Base-by-base conservation (phyloP, 768 basidiomycete species). In the Termitomyces sp. region DNA sequence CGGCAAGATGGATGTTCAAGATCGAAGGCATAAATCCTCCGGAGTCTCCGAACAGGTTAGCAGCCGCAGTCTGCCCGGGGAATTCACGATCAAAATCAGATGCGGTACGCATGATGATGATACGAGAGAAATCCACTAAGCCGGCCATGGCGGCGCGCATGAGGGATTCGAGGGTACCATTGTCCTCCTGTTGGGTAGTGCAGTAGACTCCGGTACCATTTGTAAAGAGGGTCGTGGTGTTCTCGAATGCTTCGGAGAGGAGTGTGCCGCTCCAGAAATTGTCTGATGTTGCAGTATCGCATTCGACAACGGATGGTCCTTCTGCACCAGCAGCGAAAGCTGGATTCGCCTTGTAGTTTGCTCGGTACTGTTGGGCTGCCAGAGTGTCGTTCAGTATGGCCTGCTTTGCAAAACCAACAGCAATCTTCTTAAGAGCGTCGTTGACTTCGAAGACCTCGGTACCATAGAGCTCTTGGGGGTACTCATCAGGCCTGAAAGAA, bases 381-480 rank as follows among this genome's bases (percentile, higher is more conserved):
- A 22, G 1, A 6, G 57, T 62, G 15, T 62, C 61, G 20, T 58
- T 58, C 7, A 62, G 57, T 35, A 1, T 49, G 9, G 61, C 61
- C 39, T 62, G 50, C 32, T 50, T 62, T 16, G 61, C 61, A 44
- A 49, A 62, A 13, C 22, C 24, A 8, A 58, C 53, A 11, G 61
- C 61, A 38, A 58, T 44, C 39, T 62, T 58, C 28, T n/a, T 58
- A n/a, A 62, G 45, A 7, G 44, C 57, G 32, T 62, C 36, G 35
- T 62, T 57, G 13, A 62, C 61, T 52, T 62, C 61, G 39, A 62
- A 62, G 16, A 62, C 61, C 20, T 62, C 57, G 16, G 61, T 62
- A 16, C 61, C 61, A 4, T 62, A 62, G 4, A 62, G 45, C 36
- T 44, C 52, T 36, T 36, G 36, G 13, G 61, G 61, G 46, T 48